phyloP scores from a whole-genome alignment of 345 rosid species.

The Triadica sebifera region DNA sequence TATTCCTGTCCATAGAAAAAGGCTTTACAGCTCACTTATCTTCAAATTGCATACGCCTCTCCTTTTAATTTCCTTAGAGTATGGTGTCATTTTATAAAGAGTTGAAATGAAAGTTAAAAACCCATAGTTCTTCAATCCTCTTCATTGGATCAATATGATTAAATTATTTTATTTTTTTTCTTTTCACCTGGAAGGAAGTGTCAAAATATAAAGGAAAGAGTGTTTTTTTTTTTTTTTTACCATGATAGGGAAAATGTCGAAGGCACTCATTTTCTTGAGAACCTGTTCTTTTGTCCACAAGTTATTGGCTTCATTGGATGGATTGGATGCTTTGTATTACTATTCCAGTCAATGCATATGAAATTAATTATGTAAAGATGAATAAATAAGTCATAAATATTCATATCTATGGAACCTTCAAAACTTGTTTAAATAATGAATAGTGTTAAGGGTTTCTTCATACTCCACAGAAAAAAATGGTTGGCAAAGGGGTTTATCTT shows the following conservation, averaged over 20 bases:
- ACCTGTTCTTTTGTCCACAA: slow-evolving; percentile 6
- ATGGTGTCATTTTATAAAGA: slow-evolving; percentile 16
- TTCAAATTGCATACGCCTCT: slow-evolving; percentile 13
- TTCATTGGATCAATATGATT: not conserved
- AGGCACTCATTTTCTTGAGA: not conserved
- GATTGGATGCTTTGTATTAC: not conserved
- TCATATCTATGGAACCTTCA: too few species aligned
- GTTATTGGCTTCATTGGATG: not conserved
- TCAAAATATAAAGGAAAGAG: not conserved
- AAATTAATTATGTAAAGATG: not conserved
- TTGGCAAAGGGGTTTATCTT: too few species aligned
- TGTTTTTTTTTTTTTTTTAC: not conserved
- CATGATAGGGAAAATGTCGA: not conserved
- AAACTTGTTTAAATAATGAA: too few species aligned
- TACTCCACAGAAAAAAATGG: too few species aligned
- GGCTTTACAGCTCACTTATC: slow-evolving; percentile 26
- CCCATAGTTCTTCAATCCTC: not conserved
- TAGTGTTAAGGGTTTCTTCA: too few species aligned
- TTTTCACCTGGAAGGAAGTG: too few species aligned
- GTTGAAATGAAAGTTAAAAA: not conserved
- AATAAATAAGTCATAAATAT: too few species aligned
- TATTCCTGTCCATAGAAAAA: slow-evolving; percentile 15
- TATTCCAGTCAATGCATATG: slow-evolving; percentile 7
- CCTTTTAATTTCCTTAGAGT: slow-evolving; percentile 2
- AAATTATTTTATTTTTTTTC: too few species aligned